Conservation (phyloP, 2,329 filamentous ascomycete species). For the Phialocephala sp. region DNA sequence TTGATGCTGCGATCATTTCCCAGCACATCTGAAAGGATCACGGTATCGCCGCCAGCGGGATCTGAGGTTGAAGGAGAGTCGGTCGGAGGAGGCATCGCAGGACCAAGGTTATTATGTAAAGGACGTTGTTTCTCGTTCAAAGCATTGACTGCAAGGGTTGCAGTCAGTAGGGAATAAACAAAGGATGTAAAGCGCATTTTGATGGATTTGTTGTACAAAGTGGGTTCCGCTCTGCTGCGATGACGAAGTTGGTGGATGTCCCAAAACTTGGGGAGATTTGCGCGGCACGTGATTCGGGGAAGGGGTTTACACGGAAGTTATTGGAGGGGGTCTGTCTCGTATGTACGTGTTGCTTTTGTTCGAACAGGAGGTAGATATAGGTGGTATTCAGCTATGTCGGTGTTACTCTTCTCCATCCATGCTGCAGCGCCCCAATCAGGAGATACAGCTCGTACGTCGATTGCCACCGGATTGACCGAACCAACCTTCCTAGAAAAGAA, state of each 20-base stretch:
- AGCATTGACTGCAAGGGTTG: constrained; percentile 22
- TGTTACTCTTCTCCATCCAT: neutral
- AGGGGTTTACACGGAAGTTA: constrained; percentile 2
- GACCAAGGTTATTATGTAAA: constrained; percentile 32
- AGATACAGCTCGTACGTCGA: neutral
- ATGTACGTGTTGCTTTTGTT: neutral
- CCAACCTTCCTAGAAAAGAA: neutral
- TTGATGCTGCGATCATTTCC: constrained; percentile 79
- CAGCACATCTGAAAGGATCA: constrained; percentile 85
- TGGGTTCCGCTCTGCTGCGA: constrained; percentile 13
- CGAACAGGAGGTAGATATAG: neutral
- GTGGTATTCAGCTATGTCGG: neutral
- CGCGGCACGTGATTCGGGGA: neutral
- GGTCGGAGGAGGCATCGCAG: constrained; percentile 34
- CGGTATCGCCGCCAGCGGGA: constrained; percentile 47
- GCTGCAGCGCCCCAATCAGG: constrained; percentile 1
- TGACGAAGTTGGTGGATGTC: constrained; percentile 17
- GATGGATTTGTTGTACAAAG: constrained; percentile 8
- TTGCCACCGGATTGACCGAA: neutral
- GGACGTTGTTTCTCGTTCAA: constrained; percentile 29
- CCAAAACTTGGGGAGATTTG: neutral
- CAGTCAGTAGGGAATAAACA: constrained; percentile 28
- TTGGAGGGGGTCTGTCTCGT: neutral
- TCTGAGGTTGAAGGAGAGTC: constrained; percentile 33
- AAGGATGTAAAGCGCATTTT: constrained; percentile 32